Evolutionary conservation across 1,284 basidiomycete genomes (phyloP).

Genomic region (Volvariella volvacea): DNA sequence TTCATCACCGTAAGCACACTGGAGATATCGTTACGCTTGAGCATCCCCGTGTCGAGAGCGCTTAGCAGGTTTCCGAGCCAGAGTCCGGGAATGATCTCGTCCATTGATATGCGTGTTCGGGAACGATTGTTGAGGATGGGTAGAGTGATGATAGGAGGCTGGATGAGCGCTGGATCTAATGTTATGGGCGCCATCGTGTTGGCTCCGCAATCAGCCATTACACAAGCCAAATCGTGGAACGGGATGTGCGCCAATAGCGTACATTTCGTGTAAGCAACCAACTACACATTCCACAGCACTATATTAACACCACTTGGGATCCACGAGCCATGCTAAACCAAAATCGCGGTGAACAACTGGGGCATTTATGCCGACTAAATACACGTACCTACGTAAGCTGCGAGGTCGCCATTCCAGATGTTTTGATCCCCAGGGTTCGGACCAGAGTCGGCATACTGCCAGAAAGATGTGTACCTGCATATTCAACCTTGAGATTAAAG

Average conservation of each 20-base stretch:
- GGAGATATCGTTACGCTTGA: constrained; percentile 58
- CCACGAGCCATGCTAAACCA: too few species aligned
- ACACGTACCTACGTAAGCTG: constrained; percentile 7
- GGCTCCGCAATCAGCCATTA: too few species aligned
- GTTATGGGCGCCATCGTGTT: too few species aligned
- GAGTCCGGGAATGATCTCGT: constrained; percentile 55
- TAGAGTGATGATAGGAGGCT: not conserved
- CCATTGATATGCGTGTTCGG: constrained; percentile 45
- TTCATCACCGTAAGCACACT: constrained; percentile 70
- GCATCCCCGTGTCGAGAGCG: constrained; percentile 42
- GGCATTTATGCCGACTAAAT: too few species aligned
- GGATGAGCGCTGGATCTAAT: too few species aligned
- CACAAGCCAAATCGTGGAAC: too few species aligned
- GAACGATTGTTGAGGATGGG: too few species aligned
- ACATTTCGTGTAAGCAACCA: too few species aligned
- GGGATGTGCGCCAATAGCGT: too few species aligned
- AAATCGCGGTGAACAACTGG: too few species aligned
- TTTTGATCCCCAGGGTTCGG: constrained; percentile 19
- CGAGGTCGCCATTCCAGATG: constrained; percentile 16
- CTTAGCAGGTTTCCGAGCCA: constrained; percentile 63
- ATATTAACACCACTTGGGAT: not conserved
- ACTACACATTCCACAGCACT: too few species aligned
- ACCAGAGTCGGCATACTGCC: constrained; percentile 18
- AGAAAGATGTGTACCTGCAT: constrained; percentile 3
- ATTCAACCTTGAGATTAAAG: not conserved